Conservation (phyloP, 2,329 filamentous ascomycete species). For the Ceratocystis cacaofunesta region DNA sequence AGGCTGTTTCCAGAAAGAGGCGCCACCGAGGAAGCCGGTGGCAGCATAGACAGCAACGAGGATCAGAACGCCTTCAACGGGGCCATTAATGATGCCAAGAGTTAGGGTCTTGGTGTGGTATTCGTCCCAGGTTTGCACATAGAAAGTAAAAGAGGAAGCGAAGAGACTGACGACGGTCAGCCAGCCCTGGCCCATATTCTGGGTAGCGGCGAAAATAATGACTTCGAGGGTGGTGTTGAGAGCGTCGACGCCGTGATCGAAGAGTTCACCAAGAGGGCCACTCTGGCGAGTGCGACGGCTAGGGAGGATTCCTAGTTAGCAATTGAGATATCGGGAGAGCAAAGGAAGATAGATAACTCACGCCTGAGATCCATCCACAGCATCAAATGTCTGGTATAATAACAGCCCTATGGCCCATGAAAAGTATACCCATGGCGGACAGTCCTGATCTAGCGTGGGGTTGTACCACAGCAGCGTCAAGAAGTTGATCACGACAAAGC, state of each 20-base stretch:
- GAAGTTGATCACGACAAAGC: conserved; percentile 79
- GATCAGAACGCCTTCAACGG: conserved; percentile 84
- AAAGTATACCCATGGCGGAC: conserved; percentile 87
- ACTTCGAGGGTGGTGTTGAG: conserved; percentile 92
- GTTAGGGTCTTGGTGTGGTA: conserved; percentile 96
- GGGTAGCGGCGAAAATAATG: conserved; percentile 76
- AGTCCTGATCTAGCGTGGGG: conserved; percentile 84
- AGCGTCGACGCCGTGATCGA: conserved; percentile 94
- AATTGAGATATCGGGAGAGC: not conserved
- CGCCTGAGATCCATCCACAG: conserved; percentile 88
- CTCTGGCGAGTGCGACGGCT: conserved; percentile 81
- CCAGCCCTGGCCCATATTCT: conserved; percentile 91
- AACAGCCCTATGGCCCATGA: conserved; percentile 83
- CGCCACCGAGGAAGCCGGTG: conserved; percentile 74
- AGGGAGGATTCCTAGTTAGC: conserved; percentile 7
- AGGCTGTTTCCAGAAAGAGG: conserved; percentile 81
- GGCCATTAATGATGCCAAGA: conserved; percentile 80
- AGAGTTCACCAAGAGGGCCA: conserved; percentile 86
- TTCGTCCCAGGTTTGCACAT: conserved; percentile 97
- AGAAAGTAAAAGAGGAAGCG: conserved; percentile 83
- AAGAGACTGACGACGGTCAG: conserved; percentile 72
- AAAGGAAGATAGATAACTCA: conserved; percentile 32
- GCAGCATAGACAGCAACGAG: conserved; percentile 67
- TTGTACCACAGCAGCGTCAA: conserved; percentile 91
- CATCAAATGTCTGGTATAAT: conserved; percentile 96